Evolutionary conservation across 257 asterid species (phyloP).

Genomic region (Nicotiana noctiflora): DNA sequence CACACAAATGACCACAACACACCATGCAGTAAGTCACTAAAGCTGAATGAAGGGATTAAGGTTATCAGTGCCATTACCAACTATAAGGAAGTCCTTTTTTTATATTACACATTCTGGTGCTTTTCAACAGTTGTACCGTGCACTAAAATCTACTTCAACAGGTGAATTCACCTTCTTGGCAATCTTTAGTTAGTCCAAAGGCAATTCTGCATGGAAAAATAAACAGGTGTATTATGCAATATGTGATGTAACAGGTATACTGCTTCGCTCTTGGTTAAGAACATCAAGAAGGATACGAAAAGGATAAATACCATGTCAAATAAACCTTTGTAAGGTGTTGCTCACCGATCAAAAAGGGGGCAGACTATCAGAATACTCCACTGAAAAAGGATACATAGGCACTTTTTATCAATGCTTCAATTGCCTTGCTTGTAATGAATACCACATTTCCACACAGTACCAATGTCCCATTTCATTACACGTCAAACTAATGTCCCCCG

Average conservation of each 20-base stretch:
- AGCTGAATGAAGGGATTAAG: conserved; percentile 1
- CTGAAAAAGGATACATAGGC: neutral
- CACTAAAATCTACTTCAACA: conserved; percentile 27
- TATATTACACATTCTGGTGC: conserved; percentile 15
- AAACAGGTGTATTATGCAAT: conserved; percentile 29
- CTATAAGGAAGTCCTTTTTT: neutral
- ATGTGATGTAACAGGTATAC: neutral
- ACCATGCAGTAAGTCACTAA: conserved; percentile 7
- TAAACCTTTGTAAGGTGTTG: neutral
- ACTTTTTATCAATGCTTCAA: neutral
- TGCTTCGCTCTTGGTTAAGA: neutral
- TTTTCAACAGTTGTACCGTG: conserved; percentile 29
- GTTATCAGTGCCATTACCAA: conserved; percentile 12
- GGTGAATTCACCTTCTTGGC: conserved; percentile 57
- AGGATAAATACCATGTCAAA: neutral
- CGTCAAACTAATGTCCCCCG: neutral
- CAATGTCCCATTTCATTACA: neutral
- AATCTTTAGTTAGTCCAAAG: conserved; percentile 47
- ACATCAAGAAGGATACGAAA: neutral
- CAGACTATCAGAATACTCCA: neutral
- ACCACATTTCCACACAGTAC: neutral
- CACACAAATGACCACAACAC: conserved; percentile 8
- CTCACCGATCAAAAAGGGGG: neutral
- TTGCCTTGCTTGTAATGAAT: neutral
- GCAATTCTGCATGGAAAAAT: conserved; percentile 49